Base-by-base conservation (phyloP, 805 yeast species). In the Barnettozyma populi region DNA sequence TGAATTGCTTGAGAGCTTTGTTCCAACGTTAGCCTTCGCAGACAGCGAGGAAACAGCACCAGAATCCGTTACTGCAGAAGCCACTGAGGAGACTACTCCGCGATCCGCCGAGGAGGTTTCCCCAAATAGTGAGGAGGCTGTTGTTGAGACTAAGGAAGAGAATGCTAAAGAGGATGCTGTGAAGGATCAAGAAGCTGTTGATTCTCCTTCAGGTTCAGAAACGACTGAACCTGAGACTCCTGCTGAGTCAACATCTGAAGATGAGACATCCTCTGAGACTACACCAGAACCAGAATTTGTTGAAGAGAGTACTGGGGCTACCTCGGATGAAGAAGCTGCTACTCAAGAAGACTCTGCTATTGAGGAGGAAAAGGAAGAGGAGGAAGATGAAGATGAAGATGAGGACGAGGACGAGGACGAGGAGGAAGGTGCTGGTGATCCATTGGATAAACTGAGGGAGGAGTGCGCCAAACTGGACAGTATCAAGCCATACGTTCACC, bases 1-100 rank as follows among this genome's bases (percentile, higher is more conserved):
- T 14, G 51, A 45, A 32, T 35, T 89, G 65, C 81, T 86, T 70
- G 95, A 88, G 67, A 75, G 84, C 48, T 74, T 86, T 56, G 73
- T 80, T 57, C 95, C 96, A 64, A 76, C 85, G 57, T 75, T 76
- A 52, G 95, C 95, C 39, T 81, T 77, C 70, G 96, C 96, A 60
- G 96, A 86, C 4, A 39, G 41, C 36, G 52, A 55, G 42, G 56
- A 52, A 36, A 14, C 49, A 14, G 36, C 43, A 23, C 43, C 36
- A 21, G 43, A 36, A 20, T 14, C 49, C n/a, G 18, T 21, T n/a
- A 39, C 47, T 20, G n/a, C n/a, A n/a, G n/a, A n/a, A n/a, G 34
- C 44, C 8, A 31, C 43, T 36, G 43, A 47, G 21, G 50, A 43
- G 48, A 55, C 49, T 41, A 44, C 44, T 25, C 45, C 47, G 39